Conservation (phyloP, 768 basidiomycete genomes). For the Ephemerocybe angulata region DNA sequence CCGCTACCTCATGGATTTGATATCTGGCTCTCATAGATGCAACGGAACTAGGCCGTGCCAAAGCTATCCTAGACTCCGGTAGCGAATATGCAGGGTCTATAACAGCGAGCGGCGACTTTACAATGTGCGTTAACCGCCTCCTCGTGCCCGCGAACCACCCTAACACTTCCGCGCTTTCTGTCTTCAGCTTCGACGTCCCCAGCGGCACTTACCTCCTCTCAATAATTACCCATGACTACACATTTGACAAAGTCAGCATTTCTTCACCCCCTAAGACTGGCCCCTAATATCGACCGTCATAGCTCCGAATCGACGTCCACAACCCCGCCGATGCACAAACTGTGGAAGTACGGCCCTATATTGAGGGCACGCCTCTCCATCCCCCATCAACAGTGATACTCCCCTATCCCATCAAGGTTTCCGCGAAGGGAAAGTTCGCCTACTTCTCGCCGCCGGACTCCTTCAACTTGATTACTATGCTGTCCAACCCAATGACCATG, state of each 20-base stretch:
- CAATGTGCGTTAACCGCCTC: slow-evolving; percentile 47
- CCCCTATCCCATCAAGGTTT: slow-evolving; percentile 57
- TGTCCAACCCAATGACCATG: slow-evolving; percentile 83
- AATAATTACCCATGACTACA: slow-evolving; percentile 60
- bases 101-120: slow-evolving; percentile 55
- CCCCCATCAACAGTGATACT: slow-evolving; percentile 53
- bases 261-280: not conserved
- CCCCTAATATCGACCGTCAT: slow-evolving; percentile 9
- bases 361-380: slow-evolving; percentile 64
- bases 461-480: slow-evolving; percentile 72
- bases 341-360: slow-evolving; percentile 56
- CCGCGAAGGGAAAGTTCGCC: slow-evolving; percentile 49
- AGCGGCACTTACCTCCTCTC: slow-evolving; percentile 68
- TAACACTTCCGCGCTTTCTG: not conserved
- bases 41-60: slow-evolving; percentile 49
- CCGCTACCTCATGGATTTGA: slow-evolving; percentile 1
- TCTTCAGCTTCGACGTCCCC: slow-evolving; percentile 60
- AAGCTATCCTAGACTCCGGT: slow-evolving; percentile 53
- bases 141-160: not conserved
- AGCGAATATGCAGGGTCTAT: slow-evolving; percentile 53
- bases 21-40: slow-evolving; percentile 21
- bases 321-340: slow-evolving; percentile 28
- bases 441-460: slow-evolving; percentile 70
- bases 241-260: slow-evolving; percentile 64
- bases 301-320: slow-evolving; percentile 70